phyloP scores from a whole-genome alignment of 2,329 filamentous ascomycete species.

The Trichoderma harzianum region DNA sequence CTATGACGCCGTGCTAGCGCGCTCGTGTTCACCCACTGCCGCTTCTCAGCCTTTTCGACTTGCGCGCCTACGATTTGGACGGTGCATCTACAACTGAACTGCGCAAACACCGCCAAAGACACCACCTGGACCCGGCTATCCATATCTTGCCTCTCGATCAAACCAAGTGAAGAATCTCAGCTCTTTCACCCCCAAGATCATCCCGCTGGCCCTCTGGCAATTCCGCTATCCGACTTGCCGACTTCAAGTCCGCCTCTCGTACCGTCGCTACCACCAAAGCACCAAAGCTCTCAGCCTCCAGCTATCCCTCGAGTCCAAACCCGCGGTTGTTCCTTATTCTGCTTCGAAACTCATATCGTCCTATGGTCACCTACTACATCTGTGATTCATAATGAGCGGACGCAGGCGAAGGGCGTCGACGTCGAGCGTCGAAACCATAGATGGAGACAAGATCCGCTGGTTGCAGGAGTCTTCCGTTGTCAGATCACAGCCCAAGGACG shows the following conservation, averaged over 20 bases:
- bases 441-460: constrained; percentile 36
- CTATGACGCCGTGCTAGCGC: constrained; percentile 10
- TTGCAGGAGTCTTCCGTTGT: constrained; percentile 36
- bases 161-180: neutral
- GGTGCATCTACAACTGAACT: neutral
- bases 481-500: constrained; percentile 26
- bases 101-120: neutral
- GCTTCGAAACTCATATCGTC: neutral
- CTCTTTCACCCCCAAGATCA: neutral
- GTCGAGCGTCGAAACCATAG: constrained; percentile 44
- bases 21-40: neutral
- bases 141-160: neutral
- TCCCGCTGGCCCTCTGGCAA: neutral
- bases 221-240: neutral
- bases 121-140: neutral
- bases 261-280: neutral
- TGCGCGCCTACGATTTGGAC: neutral
- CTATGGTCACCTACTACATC: neutral
- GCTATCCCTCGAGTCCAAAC: neutral
- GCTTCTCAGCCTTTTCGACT: neutral
- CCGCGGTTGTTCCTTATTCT: neutral
- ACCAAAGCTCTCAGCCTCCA: neutral
- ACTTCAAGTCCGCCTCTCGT: neutral
- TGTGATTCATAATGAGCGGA: constrained; percentile 8
- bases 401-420: constrained; percentile 42